These are phyloP conservation scores for Solanum etuberosum DNA, from an alignment of 257 asterid species.

Conservation along the genomic window DNA sequence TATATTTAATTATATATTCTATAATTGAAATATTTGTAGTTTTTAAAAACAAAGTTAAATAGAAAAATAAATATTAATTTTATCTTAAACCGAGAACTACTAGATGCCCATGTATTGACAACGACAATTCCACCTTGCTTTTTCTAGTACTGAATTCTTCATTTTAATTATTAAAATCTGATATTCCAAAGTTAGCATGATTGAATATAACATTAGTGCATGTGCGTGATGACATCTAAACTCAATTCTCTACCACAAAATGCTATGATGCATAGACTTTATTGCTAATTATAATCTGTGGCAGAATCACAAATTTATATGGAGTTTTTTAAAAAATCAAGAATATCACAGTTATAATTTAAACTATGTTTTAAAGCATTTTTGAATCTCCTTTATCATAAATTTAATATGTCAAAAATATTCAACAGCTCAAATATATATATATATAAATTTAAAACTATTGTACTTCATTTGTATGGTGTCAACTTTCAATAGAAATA, in stretches of 20 bases:
- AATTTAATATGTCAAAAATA: background rate
- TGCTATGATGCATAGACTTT: background rate
- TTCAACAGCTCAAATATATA: no score
- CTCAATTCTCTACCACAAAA: background rate
- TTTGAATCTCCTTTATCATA: no score
- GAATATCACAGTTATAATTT: no score
- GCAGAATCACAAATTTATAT: no score
- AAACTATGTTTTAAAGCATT: background rate
- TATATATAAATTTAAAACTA: no score
- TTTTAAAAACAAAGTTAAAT: background rate
- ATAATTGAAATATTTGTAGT: background rate
- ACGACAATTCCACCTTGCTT: background rate
- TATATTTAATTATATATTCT: background rate
- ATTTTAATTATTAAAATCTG: background rate
- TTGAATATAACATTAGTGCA: background rate
- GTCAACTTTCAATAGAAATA: no score
- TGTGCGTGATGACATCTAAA: background rate
- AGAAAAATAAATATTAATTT: background rate
- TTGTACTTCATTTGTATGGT: no score
- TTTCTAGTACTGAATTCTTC: background rate
- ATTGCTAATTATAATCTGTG: background rate
- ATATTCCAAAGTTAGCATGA: background rate
- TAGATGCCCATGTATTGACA: background rate
- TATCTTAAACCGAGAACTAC: background rate
- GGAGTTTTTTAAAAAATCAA: accelerated